A percentile compares a stretch with the other conserved stretches of the same genome.
Evolutionary conservation across 1,284 basidiomycete genomes (phyloP).

Genomic region (Trichosporon ovoides): DNA sequence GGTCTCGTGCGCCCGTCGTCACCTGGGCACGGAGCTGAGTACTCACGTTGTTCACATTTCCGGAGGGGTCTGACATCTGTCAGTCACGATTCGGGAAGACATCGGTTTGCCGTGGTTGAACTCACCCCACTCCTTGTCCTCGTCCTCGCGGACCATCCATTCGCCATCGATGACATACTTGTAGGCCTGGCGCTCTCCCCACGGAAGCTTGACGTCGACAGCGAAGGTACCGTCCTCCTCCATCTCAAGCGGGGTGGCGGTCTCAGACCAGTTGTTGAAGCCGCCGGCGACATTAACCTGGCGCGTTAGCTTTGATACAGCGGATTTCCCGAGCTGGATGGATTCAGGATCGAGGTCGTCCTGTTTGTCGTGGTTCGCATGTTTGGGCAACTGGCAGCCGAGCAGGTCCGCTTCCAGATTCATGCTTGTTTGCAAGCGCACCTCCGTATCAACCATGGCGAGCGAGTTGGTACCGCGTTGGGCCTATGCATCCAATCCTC

Average conservation of each 20-base stretch:
- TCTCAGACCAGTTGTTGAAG: conserved; percentile 48
- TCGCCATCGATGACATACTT: conserved; percentile 50
- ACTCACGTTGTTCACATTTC: conserved; percentile 50
- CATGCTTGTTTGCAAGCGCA: too few species aligned
- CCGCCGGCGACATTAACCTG: conserved; percentile 47
- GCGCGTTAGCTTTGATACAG: background rate
- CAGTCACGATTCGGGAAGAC: background rate
- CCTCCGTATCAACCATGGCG: too few species aligned
- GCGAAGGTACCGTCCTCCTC: conserved; percentile 40
- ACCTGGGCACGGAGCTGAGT: background rate
- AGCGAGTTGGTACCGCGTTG: too few species aligned
- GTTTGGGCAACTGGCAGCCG: too few species aligned
- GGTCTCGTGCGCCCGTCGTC: conserved; percentile 7
- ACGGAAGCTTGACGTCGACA: conserved; percentile 36
- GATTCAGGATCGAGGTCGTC: too few species aligned
- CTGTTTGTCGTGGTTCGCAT: too few species aligned
- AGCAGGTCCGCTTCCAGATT: too few species aligned
- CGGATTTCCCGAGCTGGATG: background rate
- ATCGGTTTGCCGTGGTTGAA: conserved; percentile 3
- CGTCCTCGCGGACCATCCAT: conserved; percentile 49
- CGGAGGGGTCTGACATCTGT: conserved; percentile 39
- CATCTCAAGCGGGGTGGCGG: conserved; percentile 37
- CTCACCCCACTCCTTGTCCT: conserved; percentile 49
- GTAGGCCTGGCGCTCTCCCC: conserved; percentile 48
- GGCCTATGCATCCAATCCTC: too few species aligned